Evolutionary conservation across 2,329 filamentous ascomycete species (phyloP), one percentile per base, ranked within the genome.

Genomic region (Hypomyces rosellus): DNA sequence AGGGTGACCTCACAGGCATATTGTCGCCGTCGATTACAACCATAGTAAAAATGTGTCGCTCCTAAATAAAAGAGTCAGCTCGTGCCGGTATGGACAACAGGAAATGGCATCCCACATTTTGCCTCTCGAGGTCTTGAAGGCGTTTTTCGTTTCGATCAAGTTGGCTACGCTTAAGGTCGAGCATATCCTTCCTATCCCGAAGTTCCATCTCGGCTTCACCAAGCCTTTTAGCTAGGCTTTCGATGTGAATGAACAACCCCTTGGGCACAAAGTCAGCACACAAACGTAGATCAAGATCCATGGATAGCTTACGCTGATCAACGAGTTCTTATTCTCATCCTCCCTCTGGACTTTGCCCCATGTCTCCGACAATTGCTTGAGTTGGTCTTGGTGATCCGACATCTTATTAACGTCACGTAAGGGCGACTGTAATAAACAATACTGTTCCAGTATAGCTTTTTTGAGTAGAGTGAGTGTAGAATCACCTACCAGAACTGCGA

Each of bases 11-110:
- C 59, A 69, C 68, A 49, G 60, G 61, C 66, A 69, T 69, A 48
- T 61, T 63, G 49, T 71, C 69, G 4, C 69, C 69, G 53, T 70
- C 69, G 49, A 71, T 61, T 14, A 71, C 49, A 39, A 69, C 65
- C 9, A 61, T 63, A 48, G 62, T 63, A 57, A 63, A 69, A 51
- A 43, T 53, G 15, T 61, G 52, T 13, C 53, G 54, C 39, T 55
- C 54, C 61, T 62, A 33, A 30, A 8, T 30, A 12, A 9, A 8
- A 30, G 11, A 37, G 14, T 42, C 8, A 34, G 20, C 3, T 34
- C 3, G 15, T 8, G 5, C 30, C 4, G 8, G 4, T 30, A 14
- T 6, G 36, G n/a, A 38, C 8, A 38, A 2, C 16, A 38, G 16
- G 13, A 38, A n/a, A 13, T n/a, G 36, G 36, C 36, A 38, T 22